These are phyloP conservation scores for Gossypium schwendimanii DNA, from an alignment of 441 rosid species.

Conservation along the genomic window DNA sequence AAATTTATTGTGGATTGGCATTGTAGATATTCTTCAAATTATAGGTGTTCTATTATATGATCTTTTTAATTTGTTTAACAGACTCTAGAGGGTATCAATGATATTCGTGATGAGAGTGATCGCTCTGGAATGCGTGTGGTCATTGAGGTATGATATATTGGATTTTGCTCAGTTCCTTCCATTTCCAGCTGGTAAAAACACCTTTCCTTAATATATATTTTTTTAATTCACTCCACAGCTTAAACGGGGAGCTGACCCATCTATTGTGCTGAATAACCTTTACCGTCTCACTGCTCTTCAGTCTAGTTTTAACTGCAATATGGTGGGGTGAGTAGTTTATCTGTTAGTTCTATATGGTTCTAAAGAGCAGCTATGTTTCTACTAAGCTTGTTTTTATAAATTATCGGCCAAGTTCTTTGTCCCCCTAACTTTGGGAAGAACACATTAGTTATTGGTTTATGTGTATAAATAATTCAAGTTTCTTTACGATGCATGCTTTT, in stretches of 20 bases:
- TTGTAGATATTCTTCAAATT: background rate
- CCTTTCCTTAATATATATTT: background rate
- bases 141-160: constrained; percentile 56
- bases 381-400: background rate
- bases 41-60: constrained; percentile 5
- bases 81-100: constrained; percentile 88
- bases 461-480: background rate
- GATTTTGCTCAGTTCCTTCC: background rate
- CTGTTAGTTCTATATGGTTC: background rate
- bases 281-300: constrained; percentile 89
- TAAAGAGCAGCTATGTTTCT: background rate
- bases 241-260: constrained; percentile 76
- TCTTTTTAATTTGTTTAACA: constrained; percentile 21
- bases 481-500: background rate
- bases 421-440: background rate
- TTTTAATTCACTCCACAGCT: constrained; percentile 36
- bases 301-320: constrained; percentile 94
- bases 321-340: constrained; percentile 73
- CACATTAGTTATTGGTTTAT: background rate
- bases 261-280: constrained; percentile 76
- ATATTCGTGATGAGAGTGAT: constrained; percentile 96
- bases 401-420: background rate
- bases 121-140: constrained; percentile 93
- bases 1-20: background rate
- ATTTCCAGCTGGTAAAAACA: constrained; percentile 1